Percentiles rank a stretch among this genome's conserved stretches.
These are phyloP conservation scores for Chaetomidium leptoderma DNA, from an alignment of 495 filamentous ascomycete genomes.

Conservation along the genomic window DNA sequence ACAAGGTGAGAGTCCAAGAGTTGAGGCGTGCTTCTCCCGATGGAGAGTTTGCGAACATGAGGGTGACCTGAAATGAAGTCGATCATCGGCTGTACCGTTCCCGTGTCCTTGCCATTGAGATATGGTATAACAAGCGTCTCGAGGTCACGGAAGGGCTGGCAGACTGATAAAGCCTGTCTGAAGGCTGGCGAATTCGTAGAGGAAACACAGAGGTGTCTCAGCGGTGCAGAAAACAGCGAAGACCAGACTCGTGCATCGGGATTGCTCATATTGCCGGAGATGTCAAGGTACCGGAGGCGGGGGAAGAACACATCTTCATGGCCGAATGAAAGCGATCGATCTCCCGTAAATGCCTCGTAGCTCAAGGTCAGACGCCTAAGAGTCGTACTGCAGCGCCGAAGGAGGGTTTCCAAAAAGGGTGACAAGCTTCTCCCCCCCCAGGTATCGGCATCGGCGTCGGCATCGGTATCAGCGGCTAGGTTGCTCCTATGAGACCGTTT, in stretches of 20 bases:
- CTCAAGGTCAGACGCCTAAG: slow-evolving; percentile 1
- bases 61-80: not conserved
- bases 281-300: not conserved
- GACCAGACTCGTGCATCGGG: not conserved
- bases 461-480: not conserved
- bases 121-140: not conserved
- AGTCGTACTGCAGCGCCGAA: slow-evolving; percentile 1
- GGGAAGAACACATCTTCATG: not conserved
- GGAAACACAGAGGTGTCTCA: not conserved
- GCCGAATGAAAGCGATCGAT: not conserved
- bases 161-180: too few relatives aligned
- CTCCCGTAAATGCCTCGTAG: not conserved
- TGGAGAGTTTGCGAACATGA: not conserved
- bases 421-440: not conserved
- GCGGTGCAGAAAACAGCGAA: not conserved
- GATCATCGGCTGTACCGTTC: not conserved
- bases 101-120: not conserved
- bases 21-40: not conserved
- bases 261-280: not conserved
- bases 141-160: not conserved
- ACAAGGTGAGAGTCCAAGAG: not conserved
- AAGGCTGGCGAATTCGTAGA: not conserved
- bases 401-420: not conserved
- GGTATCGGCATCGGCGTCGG: not conserved
- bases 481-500: not conserved